Evolutionary conservation across 2,329 filamentous ascomycete genomes (phyloP), one percentile per base, ranked within the genome.

Genomic region (Polytolypa hystricis): DNA sequence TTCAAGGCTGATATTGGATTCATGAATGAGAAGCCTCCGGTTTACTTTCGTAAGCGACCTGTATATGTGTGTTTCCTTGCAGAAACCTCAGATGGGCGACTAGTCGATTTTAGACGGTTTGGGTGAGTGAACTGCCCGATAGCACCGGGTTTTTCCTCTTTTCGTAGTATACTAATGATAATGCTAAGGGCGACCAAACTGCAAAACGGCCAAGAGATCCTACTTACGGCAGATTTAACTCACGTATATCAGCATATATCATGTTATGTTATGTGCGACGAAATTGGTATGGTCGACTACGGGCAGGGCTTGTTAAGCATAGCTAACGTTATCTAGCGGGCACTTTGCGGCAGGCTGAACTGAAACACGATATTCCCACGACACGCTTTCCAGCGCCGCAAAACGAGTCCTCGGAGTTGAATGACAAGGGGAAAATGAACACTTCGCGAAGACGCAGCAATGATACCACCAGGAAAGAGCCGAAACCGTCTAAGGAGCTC

Each of bases 201-300:
- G 6, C 66, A 70, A n/a, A 68, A 66, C 4, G 71, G 70, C 0
- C 72, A 79, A 16, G 70, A 77, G 7, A 52, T 86, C 2, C 57
- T 66, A 0, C 79, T 81, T 43, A 71, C 60, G 14, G 71, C 77
- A 1, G 61, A 71, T 0, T 53, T 85, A 14, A 69, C 57, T 1
- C 62, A 62, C 4, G 54, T 65, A 0, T 69, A 73, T 12, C 73
- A 80, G 39, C 61, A 68, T 3, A 71, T 91, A 21, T 69, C 69
- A 16, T 84, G 77, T 42, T 75, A 79, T 51, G 67, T 87, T 33
- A 82, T 84, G 56, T 96, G 87, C 46, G 89, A 95, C 59, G 79
- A 85, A 29, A 81, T 96, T 48, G 84, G 73, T 74, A 55, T 42
- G 60, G 41, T 3, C 4, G 4, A 11, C 11, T 7, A 32, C 30